Evolutionary conservation across 306 rosid species (phyloP).

Genomic region (Gastrolobium villosum): DNA sequence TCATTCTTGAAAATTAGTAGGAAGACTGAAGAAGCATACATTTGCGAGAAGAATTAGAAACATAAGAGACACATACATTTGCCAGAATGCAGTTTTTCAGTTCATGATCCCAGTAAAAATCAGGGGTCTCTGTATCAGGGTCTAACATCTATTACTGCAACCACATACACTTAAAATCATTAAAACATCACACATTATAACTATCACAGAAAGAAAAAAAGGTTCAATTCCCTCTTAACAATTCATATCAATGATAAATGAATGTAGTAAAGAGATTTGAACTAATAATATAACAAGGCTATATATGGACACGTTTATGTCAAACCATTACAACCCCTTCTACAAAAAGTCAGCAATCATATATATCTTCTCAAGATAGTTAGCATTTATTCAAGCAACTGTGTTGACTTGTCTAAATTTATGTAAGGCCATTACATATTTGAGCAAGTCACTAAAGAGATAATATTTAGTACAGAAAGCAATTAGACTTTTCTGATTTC

Average conservation of each 20-base stretch:
- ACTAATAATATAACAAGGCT: slow-evolving; percentile 21
- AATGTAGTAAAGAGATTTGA: slow-evolving; percentile 6
- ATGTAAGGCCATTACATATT: background rate
- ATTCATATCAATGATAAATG: slow-evolving; percentile 3
- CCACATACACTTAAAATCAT: background rate
- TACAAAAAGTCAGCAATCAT: background rate
- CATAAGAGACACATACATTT: slow-evolving; percentile 34
- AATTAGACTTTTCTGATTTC: slow-evolving; percentile 28
- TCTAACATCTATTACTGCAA: slow-evolving; percentile 14
- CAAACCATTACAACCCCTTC: slow-evolving; percentile 4
- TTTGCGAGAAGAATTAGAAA: slow-evolving; percentile 41
- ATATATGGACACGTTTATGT: slow-evolving; percentile 26
- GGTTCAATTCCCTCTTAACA: background rate
- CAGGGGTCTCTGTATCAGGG: background rate
- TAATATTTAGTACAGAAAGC: slow-evolving; percentile 6
- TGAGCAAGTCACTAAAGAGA: slow-evolving; percentile 24
- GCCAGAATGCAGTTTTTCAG: slow-evolving; percentile 7
- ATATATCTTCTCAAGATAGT: slow-evolving; percentile 33
- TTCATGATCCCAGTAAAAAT: slow-evolving; percentile 22
- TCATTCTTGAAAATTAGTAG: slow-evolving; percentile 62
- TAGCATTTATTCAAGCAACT: slow-evolving; percentile 19
- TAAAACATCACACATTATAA: slow-evolving; percentile 3
- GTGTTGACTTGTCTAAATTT: slow-evolving; percentile 2
- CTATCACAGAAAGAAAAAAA: background rate
- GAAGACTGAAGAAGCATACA: slow-evolving; percentile 40